phyloP scores from a whole-genome alignment of 2,329 filamentous ascomycete genomes.

The Diaporthe australafricana region DNA sequence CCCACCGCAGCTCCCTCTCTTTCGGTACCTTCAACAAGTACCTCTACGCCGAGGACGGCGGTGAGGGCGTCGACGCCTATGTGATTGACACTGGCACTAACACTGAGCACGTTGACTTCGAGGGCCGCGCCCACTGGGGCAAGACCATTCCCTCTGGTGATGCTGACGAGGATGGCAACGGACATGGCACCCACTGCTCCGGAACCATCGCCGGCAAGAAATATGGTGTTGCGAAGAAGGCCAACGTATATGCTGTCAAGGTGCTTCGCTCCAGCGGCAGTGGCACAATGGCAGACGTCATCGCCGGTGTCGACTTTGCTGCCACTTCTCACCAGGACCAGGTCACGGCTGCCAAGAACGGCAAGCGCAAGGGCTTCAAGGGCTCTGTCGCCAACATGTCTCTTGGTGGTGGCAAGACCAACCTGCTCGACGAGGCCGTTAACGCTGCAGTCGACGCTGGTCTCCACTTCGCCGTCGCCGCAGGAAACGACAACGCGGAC shows the following conservation, averaged over 20 bases:
- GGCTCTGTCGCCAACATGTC: constrained; percentile 99
- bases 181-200: constrained; percentile 99
- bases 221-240: constrained; percentile 99
- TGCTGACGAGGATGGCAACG: constrained; percentile 92
- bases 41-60: constrained; percentile 87
- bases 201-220: constrained; percentile 98
- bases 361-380: constrained; percentile 97
- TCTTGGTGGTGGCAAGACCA: constrained; percentile 96
- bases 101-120: constrained; percentile 93
- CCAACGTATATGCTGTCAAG: constrained; percentile 96
- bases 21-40: constrained; percentile 99
- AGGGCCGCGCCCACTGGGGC: constrained; percentile 94
- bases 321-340: constrained; percentile 82
- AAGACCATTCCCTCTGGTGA: constrained; percentile 93
- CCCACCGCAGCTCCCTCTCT: constrained; percentile 86
- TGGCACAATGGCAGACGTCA: constrained; percentile 97
- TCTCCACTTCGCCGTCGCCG: constrained; percentile 97
- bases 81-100: constrained; percentile 99
- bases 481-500: constrained; percentile 98
- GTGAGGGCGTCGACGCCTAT: constrained; percentile 98
- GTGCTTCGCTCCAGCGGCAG: constrained; percentile 97
- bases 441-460: constrained; percentile 93
- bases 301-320: constrained; percentile 97
- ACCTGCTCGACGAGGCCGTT: constrained; percentile 89
- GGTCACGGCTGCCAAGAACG: constrained; percentile 82